Evolutionary conservation across 2,329 filamentous ascomycete genomes (phyloP), one percentile per base, ranked within the genome.

Genomic region (Fusarium udum): DNA sequence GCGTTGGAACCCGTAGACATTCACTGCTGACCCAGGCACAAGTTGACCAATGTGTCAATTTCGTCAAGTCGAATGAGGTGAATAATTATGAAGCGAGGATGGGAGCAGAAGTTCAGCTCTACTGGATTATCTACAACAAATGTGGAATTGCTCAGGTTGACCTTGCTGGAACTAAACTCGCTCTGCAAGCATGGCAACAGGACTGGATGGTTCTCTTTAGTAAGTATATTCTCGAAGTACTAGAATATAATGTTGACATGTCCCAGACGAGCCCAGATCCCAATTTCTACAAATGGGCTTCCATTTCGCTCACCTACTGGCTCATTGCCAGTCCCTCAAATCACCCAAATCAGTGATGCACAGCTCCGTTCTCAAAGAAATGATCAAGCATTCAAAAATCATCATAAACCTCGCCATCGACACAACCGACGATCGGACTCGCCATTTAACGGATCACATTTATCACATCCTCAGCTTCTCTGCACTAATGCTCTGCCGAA

Each of bases 271-370:
- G 45, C 75, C 77, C 5, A 74, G 78, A 3, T 78, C 78, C 14
- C 78, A 79, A 18, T 80, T 80, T 39, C 69, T 80, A 0, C 77
- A 79, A 42, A 78, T 80, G 72, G 78, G 78, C 3, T 78, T 77
- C 31, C 69, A 79, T 48, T 80, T 80, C 39, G 77, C 77, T 10
- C 69, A 78, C 16, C 73, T 79, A 1, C 51, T 80, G 4, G 71
- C 73, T 0, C 66, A 77, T 32, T 74, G 71, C 12, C 78, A 77
- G n/a, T 74, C 72, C 4, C 57, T 79, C 4, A 78, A 74, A 34
- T 66, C 71, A 3, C 64, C 70, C 1, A 63, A 68, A 26, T 67
- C 67, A 4, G 49, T 65, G 0, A 74, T 75, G 66, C 40, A 66
- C 26, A 69, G 46, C 6, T 61, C 58, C 1, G 24, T 61, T 4